These are phyloP conservation scores for Trichoderma orchidacearum DNA, from an alignment of 495 filamentous ascomycete species.

Conservation along the genomic window DNA sequence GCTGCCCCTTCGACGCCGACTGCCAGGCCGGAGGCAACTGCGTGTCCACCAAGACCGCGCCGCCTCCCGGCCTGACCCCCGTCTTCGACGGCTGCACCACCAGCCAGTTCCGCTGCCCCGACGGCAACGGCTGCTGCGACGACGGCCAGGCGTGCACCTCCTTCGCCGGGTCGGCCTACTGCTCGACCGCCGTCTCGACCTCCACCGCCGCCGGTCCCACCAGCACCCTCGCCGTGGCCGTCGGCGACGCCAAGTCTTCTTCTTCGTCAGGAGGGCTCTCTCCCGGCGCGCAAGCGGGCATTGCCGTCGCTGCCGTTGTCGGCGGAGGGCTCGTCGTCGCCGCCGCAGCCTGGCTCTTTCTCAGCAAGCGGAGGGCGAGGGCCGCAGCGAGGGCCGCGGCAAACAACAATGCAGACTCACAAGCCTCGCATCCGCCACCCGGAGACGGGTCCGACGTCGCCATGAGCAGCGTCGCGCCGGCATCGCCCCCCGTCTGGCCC, in stretches of 20 bases:
- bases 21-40: constrained; percentile 17
- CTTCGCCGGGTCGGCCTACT: constrained; percentile 35
- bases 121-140: constrained; percentile 62
- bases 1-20: constrained; percentile 23
- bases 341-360: constrained; percentile 18
- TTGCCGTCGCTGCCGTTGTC: constrained; percentile 29
- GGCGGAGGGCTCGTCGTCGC: constrained; percentile 23
- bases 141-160: constrained; percentile 54
- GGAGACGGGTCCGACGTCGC: constrained; percentile 5
- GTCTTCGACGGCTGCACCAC: constrained; percentile 46
- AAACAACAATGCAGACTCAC: background rate
- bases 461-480: constrained; percentile 11
- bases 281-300: constrained; percentile 26
- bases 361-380: constrained; percentile 12
- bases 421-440: too few species aligned
- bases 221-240: background rate
- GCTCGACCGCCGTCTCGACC: constrained; percentile 32
- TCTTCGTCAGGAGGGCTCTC: constrained; percentile 10
- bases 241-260: background rate
- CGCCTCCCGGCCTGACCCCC: constrained; percentile 11
- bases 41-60: constrained; percentile 10
- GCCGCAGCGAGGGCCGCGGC: background rate
- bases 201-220: constrained; percentile 9
- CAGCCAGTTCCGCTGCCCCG: constrained; percentile 53
- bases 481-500: constrained; percentile 1